Conservation (phyloP, 2,329 filamentous ascomycete genomes). For the Fusarium floridanum region DNA sequence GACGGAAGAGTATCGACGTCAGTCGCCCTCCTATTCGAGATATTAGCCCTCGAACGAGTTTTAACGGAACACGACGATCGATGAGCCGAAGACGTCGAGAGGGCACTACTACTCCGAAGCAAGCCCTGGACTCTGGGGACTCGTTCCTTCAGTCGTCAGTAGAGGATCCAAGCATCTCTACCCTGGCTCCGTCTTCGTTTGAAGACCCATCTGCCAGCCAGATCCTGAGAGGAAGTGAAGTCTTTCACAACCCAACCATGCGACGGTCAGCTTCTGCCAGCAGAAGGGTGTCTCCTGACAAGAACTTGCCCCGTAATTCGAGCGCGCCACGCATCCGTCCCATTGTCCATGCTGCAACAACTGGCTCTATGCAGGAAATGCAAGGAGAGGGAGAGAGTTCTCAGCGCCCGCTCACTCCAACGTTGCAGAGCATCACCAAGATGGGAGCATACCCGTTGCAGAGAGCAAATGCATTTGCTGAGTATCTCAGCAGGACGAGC, state of each 20-base stretch:
- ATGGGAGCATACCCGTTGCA: slow-evolving; percentile 84
- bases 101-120: slow-evolving; percentile 49
- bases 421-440: slow-evolving; percentile 66
- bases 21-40: slow-evolving; percentile 56
- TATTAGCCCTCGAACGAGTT: slow-evolving; percentile 68
- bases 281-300: slow-evolving; percentile 36
- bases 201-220: slow-evolving; percentile 91
- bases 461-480: slow-evolving; percentile 84
- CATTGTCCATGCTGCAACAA: slow-evolving; percentile 54
- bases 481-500: slow-evolving; percentile 82
- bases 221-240: slow-evolving; percentile 87
- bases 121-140: slow-evolving; percentile 65
- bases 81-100: slow-evolving; percentile 57
- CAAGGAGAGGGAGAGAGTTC: slow-evolving; percentile 24
- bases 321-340: slow-evolving; percentile 18
- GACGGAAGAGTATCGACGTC: slow-evolving; percentile 66
- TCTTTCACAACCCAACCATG: slow-evolving; percentile 86
- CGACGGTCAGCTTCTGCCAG: slow-evolving; percentile 61
- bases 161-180: slow-evolving; percentile 81
- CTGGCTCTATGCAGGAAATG: slow-evolving; percentile 50
- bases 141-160: slow-evolving; percentile 79
- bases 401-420: slow-evolving; percentile 53
- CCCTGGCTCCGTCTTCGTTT: slow-evolving; percentile 74
- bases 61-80: slow-evolving; percentile 70
- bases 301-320: slow-evolving; percentile 31